Evolutionary conservation across 202 grass and related monocot genomes (phyloP), one percentile per base, ranked within the genome.

Genomic region (Schoenoplectus tabernaemontani): DNA sequence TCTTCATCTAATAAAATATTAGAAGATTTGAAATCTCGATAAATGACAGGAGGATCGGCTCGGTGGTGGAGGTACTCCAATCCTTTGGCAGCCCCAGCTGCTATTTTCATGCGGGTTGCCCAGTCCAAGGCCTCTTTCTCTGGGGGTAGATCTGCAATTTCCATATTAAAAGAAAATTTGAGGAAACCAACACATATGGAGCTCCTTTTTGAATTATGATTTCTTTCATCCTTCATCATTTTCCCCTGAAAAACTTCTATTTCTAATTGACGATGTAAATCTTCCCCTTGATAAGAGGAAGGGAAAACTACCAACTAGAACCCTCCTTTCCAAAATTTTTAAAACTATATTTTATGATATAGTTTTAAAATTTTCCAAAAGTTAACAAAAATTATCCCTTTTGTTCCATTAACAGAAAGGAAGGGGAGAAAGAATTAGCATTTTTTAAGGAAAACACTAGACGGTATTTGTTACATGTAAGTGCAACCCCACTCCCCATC

Each of bases 11-110:
- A 83, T 61, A 97, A 83, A 85, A 97, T 97, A 81, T 97, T 97
- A 63, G 93, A 89, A 57, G 93, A 91, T 84, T 97, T 97, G 71
- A 97, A 97, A 64, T 97, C 93, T 78, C 93, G 90, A 79, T 93
- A 97, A 57, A 97, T 97, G 68, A 97, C 91, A 71, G 91, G 93
- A 50, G 93, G 93, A 39, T 79, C 68, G 16, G 90, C 93, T 60
- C 87, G 87, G 81, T 93, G 87, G 86, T 97, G 93, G 38, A 97
- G 90, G 63, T 97, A 93, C 84, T 97, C 91, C 83, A 97, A 82
- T 41, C 93, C 93, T 82, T 91, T 91, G 75, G 93, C 91, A 77
- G 91, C 93, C 69, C 93, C 91, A 33, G 91, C 93, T 53, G 93
- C 91, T 11, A 97, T 93, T 83, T 88, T 97, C 91, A 97, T 97